Evolutionary conservation across 345 rosid genomes (phyloP).

Genomic region (Cardiospermum halicacabum): DNA sequence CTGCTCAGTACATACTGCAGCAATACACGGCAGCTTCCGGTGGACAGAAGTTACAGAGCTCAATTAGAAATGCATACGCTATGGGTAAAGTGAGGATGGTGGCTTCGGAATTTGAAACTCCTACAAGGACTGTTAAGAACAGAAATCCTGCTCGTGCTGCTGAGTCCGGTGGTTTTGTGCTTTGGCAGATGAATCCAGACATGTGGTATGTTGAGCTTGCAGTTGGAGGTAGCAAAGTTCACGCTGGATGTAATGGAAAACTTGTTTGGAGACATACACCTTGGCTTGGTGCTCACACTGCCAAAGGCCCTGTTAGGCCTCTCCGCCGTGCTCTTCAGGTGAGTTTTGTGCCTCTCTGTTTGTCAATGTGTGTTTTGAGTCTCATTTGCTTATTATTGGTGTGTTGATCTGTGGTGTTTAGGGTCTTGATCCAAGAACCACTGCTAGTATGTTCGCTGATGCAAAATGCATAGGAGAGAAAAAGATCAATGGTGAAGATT

Average conservation of each 20-base stretch:
- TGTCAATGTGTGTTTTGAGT: not conserved
- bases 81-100: conserved; percentile 91
- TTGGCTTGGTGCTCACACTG: conserved; percentile 85
- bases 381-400: not conserved
- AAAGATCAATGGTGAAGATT: conserved; percentile 73
- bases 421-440: conserved; percentile 94
- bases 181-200: conserved; percentile 96
- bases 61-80: conserved; percentile 69
- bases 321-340: conserved; percentile 94
- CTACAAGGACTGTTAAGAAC: conserved; percentile 65
- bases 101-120: conserved; percentile 68
- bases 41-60: conserved; percentile 75
- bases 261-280: conserved; percentile 95
- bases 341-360: not conserved
- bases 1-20: conserved; percentile 88
- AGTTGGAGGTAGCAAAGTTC: conserved; percentile 82
- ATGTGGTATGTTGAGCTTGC: conserved; percentile 96
- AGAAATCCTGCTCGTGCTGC: conserved; percentile 46
- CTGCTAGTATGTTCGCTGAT: conserved; percentile 73
- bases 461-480: conserved; percentile 88
- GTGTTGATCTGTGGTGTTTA: conserved; percentile 25
- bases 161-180: conserved; percentile 84
- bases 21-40: conserved; percentile 93
- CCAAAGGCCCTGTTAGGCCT: conserved; percentile 89
- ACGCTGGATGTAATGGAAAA: conserved; percentile 88